Conservation (phyloP, 2,329 filamentous ascomycete species). For the Laburnicola sp. region DNA sequence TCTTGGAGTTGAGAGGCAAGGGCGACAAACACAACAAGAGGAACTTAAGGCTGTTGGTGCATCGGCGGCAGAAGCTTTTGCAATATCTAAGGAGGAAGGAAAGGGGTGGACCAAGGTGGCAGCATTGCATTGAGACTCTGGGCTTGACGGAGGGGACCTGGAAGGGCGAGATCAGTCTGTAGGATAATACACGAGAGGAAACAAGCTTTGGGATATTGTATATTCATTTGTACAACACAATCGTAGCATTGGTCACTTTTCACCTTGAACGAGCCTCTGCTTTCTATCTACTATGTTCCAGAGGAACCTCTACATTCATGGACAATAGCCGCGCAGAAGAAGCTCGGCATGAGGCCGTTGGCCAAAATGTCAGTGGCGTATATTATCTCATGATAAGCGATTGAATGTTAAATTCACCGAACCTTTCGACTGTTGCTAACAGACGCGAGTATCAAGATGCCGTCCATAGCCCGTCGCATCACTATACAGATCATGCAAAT, state of each 20-base stretch:
- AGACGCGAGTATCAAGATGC: too few species aligned
- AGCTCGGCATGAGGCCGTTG: too few species aligned
- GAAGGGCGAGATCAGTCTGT: constrained; percentile 84
- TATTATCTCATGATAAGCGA: too few species aligned
- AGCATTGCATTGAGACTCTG: constrained; percentile 78
- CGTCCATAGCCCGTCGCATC: too few species aligned
- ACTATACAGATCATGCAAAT: too few species aligned
- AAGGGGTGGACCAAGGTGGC: constrained; percentile 86
- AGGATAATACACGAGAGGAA: constrained; percentile 26
- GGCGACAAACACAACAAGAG: constrained; percentile 95
- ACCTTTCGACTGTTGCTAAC: too few species aligned
- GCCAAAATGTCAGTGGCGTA: too few species aligned
- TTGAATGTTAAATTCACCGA: too few species aligned
- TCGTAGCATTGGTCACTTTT: constrained; percentile 1
- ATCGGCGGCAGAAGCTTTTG: constrained; percentile 85
- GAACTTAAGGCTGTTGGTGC: constrained; percentile 81
- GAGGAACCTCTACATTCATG: too few species aligned
- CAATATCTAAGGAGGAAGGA: constrained; percentile 87
- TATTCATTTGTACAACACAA: constrained; percentile 14
- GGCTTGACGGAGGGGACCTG: constrained; percentile 87
- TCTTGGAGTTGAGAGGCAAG: constrained; percentile 69
- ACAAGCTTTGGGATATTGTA: not conserved
- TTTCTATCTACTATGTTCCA: too few species aligned
- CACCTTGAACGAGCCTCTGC: too few species aligned
- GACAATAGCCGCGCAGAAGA: too few species aligned